Percentiles rank a stretch among this genome's conserved stretches.
phyloP scores from a whole-genome alignment of 2,329 filamentous ascomycete genomes.

The Sporothrix schenckii region DNA sequence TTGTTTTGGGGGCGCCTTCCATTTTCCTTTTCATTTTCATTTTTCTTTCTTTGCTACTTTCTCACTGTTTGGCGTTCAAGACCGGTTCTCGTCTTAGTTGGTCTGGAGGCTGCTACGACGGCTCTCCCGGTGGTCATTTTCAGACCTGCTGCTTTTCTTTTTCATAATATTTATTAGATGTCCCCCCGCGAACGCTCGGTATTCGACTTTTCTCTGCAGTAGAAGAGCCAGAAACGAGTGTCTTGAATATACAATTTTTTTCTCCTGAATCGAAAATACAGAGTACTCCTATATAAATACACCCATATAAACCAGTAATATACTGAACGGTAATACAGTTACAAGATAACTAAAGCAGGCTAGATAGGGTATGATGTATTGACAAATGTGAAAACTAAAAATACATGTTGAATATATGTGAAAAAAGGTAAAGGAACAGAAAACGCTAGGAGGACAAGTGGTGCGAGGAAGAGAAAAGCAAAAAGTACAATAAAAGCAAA shows the following conservation, averaged over 20 bases:
- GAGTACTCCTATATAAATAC: not conserved
- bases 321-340: not conserved
- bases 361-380: too few species aligned
- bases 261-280: not conserved
- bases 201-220: not conserved
- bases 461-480: not conserved
- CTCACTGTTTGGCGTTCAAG: constrained; percentile 15
- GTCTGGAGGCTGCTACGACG: not conserved
- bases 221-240: not conserved
- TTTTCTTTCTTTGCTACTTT: not conserved
- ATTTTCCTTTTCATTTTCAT: not conserved
- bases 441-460: not conserved
- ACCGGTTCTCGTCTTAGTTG: not conserved
- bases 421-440: not conserved
- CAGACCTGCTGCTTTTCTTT: not conserved
- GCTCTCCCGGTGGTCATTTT: not conserved
- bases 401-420: constrained; percentile 18
- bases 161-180: constrained; percentile 8
- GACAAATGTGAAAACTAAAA: not conserved
- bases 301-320: not conserved
- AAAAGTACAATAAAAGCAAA: not conserved
- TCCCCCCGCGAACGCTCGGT: not conserved
- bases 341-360: not conserved
- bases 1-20: constrained; percentile 6
- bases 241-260: not conserved